Evolutionary conservation across 129 eudicot genomes (phyloP), one percentile per base, ranked within the genome.

Genomic region (Centrapalus pauciflorus): DNA sequence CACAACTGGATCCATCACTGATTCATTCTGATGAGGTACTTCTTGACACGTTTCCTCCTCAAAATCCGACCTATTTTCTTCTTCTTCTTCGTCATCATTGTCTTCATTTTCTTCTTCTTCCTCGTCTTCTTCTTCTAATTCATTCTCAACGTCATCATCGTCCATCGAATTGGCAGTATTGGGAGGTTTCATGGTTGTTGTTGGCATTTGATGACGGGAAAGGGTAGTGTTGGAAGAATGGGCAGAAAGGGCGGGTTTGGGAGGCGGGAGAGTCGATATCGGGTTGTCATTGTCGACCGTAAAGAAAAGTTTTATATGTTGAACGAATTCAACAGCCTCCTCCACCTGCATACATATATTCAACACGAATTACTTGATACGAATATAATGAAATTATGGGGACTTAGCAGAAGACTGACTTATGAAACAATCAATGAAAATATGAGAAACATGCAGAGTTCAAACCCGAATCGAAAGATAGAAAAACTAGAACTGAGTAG

Each of bases 171-270:
- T 28, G 1, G 19, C 5, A 4, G 20, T 29, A 20, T 69, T 34
- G 0, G n/a, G 37, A 17, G 24, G 75, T 26, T 34, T n/a, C n/a
- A n/a, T 34, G 41, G 24, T 20, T 20, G 66, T 11, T 24, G 72
- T 17, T 24, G 58, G 71, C 12, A 65, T 57, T 63, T 55, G 75
- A 43, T 17, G 16, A 14, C 80, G 34, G 20, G 82, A 58, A 26
- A 81, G 21, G 28, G 59, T 51, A 3, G 87, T 84, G 54, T 84
- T 84, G 4, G 96, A 88, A 45, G 98, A 93, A 67, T 86, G 92
- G 61, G 83, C 88, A 1, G 96, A 93, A 14, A 84, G 86, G 14
- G 95, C 79, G 2, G 92, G 98, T 49, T 77, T 81, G 4, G 89
- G 89, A 5, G 48, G n/a, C 29, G 80, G 12, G 4, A 30, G 24